Conservation (phyloP, 1,284 basidiomycete genomes). For the Tranzscheliella williamsii region DNA sequence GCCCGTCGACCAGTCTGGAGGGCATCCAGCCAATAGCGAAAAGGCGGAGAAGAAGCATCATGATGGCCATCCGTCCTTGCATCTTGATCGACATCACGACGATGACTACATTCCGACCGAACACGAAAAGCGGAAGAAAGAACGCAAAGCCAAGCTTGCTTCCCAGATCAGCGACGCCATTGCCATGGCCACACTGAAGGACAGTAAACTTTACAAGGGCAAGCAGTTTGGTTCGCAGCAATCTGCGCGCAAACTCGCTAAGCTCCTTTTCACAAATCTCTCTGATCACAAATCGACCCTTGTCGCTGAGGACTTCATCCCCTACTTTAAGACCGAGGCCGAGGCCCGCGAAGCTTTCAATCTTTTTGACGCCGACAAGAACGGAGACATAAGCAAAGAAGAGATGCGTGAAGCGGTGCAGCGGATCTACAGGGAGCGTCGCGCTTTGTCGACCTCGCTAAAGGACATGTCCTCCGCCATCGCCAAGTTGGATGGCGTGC, state of each 20-base stretch:
- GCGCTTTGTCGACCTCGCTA: conserved; percentile 72
- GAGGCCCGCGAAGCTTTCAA: conserved; percentile 77
- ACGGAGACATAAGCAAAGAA: conserved; percentile 76
- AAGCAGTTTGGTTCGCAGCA: conserved; percentile 64
- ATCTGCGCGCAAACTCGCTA: conserved; percentile 74
- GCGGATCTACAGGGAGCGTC: conserved; percentile 77
- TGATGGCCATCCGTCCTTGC: conserved; percentile 6
- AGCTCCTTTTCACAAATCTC: conserved; percentile 71
- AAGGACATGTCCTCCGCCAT: conserved; percentile 56
- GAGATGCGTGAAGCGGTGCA: conserved; percentile 85
- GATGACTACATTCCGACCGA: conserved; percentile 8
- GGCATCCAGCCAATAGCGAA: neutral
- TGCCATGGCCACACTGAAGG: conserved; percentile 57
- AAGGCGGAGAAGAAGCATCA: conserved; percentile 4
- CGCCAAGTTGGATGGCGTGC: conserved; percentile 57
- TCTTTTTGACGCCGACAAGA: conserved; percentile 79
- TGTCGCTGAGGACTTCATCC: conserved; percentile 67
- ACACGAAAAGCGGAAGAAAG: conserved; percentile 14
- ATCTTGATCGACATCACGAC: conserved; percentile 18
- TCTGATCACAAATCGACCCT: conserved; percentile 47
- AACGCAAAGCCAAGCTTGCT: conserved; percentile 44
- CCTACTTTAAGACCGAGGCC: conserved; percentile 73
- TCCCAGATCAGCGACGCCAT: conserved; percentile 50
- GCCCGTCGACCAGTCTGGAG: conserved; percentile 12
- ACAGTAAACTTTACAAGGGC: conserved; percentile 53